Percentiles rank a stretch among this genome's conserved stretches.
phyloP scores from a whole-genome alignment of 2,329 filamentous ascomycete species.

The Ascochyta lentis region DNA sequence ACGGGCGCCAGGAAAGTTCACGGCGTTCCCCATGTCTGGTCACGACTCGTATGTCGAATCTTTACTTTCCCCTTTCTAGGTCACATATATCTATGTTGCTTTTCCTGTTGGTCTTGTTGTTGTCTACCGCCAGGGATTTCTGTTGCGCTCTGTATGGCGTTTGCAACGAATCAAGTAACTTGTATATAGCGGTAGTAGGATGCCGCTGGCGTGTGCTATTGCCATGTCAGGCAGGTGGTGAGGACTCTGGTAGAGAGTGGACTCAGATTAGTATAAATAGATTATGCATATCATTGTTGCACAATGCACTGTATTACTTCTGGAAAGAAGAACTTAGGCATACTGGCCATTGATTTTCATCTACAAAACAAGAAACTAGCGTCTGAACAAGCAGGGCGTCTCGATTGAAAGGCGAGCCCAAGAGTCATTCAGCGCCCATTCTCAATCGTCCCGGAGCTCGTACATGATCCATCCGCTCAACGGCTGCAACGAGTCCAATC shows the following conservation, averaged over 20 bases:
- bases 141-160: neutral
- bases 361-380: neutral
- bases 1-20: neutral
- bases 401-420: neutral
- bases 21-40: slow-evolving; percentile 2
- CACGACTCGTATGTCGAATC: neutral
- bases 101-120: neutral
- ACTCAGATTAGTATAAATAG: slow-evolving; percentile 2
- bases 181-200: slow-evolving; percentile 12
- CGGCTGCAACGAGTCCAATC: slow-evolving; percentile 20
- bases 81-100: neutral
- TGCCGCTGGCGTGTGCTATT: slow-evolving; percentile 2
- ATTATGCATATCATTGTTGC: neutral
- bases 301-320: neutral
- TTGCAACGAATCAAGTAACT: slow-evolving; percentile 3
- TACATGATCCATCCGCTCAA: slow-evolving; percentile 24
- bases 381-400: too few species aligned
- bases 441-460: slow-evolving; percentile 1
- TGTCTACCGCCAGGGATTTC: neutral
- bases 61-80: neutral
- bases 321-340: neutral
- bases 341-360: neutral
- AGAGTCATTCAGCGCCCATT: too few species aligned
- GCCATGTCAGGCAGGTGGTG: slow-evolving; percentile 5
- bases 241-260: neutral